Evolutionary conservation across 129 eudicot genomes (phyloP).

Genomic region (Artemisia annua): DNA sequence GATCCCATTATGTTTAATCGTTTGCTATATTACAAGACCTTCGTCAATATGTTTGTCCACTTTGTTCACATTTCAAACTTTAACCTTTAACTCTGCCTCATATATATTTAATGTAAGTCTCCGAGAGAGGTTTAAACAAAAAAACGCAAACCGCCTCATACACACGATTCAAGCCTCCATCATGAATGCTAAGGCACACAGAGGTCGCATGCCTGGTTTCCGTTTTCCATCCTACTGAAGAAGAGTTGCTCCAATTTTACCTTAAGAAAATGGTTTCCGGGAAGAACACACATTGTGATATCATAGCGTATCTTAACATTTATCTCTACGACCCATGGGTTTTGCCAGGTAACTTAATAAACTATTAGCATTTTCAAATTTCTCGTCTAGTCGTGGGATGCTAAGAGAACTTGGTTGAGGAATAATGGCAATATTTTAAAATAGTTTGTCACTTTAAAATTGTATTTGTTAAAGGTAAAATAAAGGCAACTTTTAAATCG

Average conservation of each 20-base stretch:
- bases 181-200: slow-evolving; percentile 41
- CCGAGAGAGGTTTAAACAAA: not conserved
- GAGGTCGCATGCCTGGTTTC: slow-evolving; percentile 70
- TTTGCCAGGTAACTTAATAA: slow-evolving; percentile 56
- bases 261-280: slow-evolving; percentile 54
- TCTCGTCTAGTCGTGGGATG: too few species aligned
- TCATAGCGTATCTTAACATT: slow-evolving; percentile 65
- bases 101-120: not conserved
- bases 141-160: not conserved
- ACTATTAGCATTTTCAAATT: too few species aligned
- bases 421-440: too few species aligned
- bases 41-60: slow-evolving; percentile 2
- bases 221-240: slow-evolving; percentile 89
- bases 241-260: slow-evolving; percentile 78
- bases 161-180: not conserved
- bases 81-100: not conserved
- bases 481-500: too few species aligned
- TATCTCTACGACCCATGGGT: slow-evolving; percentile 75
- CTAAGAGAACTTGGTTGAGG: too few species aligned
- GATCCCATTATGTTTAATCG: slow-evolving; percentile 16
- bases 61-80: slow-evolving; percentile 25
- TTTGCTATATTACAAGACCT: slow-evolving; percentile 24
- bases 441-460: too few species aligned
- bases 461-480: too few species aligned
- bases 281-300: slow-evolving; percentile 42